Evolutionary conservation across 306 rosid species (phyloP), one percentile per base, ranked within the genome.

Genomic region (Oxytropis ochrocephala): DNA sequence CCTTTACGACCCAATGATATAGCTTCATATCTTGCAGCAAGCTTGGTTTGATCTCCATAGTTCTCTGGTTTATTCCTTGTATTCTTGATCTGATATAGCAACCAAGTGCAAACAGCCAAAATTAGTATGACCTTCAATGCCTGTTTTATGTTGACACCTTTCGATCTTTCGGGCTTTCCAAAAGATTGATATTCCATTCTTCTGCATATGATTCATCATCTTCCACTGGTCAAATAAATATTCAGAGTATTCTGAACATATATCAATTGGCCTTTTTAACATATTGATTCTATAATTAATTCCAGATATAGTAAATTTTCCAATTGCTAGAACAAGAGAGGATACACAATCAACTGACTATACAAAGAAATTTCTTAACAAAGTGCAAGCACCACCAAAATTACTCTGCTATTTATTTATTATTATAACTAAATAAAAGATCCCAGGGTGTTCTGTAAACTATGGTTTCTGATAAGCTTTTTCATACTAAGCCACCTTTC

Each of bases 71-170:
- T 29, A 2, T 41, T 65, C 55, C 49, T 41, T 13, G 85, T 75
- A 27, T 65, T 24, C 46, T 78, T 64, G 49, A 67, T 49, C 74
- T 85, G 85, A 75, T 80, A 83, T 2, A 78, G 35, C 76, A 83
- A 53, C 87, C 85, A 83, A 18, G 64, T 41, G 69, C 82, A 79
- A 47, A 78, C 27, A 14, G 58, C 72, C 80, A 85, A 62, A 64
- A 78, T 36, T 44, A 83, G 29, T 24, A 67, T 71, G 35, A 75
- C 36, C 77, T 75, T 79, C 75, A 83, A 44, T 27, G 64, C 68
- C 51, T 42, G 84, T 52, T 75, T 83, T 46, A 72, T 59, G 64
- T 50, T 74, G 30, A 42, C 58, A 73, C 78, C 78, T 73, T 72
- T 80, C 42, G 82, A 51, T 55, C 68, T 78, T 77, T 78, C 84